Evolutionary conservation across 2,329 filamentous ascomycete genomes (phyloP).

Genomic region (Aspergillus pseudonomiae): DNA sequence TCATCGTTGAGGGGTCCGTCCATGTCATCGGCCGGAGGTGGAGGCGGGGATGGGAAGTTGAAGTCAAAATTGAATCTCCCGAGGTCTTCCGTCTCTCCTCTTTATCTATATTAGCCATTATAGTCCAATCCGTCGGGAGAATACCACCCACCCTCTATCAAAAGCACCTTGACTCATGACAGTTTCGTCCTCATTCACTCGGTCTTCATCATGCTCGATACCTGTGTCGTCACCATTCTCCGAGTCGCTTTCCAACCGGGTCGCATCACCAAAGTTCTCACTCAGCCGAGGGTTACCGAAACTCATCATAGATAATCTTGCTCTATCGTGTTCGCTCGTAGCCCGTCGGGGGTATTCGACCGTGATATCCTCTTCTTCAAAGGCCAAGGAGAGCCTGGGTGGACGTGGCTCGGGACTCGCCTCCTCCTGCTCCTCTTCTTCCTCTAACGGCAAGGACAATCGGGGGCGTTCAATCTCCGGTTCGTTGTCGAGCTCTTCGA

Average conservation of each 20-base stretch:
- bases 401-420: conserved; percentile 39
- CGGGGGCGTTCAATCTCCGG: conserved; percentile 47
- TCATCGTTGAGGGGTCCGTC: conserved; percentile 37
- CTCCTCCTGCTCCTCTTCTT: conserved; percentile 50
- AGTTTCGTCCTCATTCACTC: conserved; percentile 38
- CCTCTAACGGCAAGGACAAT: conserved; percentile 51
- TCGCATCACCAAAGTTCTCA: conserved; percentile 55
- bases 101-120: conserved; percentile 27
- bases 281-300: conserved; percentile 48
- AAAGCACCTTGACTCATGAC: conserved; percentile 42
- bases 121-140: not conserved
- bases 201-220: conserved; percentile 38
- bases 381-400: conserved; percentile 43
- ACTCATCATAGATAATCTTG: conserved; percentile 47
- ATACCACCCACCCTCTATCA: conserved; percentile 38
- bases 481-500: conserved; percentile 53
- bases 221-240: conserved; percentile 44
- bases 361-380: conserved; percentile 52
- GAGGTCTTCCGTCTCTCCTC: conserved; percentile 49
- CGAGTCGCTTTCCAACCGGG: conserved; percentile 48
- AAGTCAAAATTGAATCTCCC: conserved; percentile 46
- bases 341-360: conserved; percentile 50
- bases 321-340: conserved; percentile 39
- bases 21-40: conserved; percentile 32
- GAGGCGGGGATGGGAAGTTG: conserved; percentile 42